phyloP scores from a whole-genome alignment of 2,329 filamentous ascomycete species.

The Apiospora rasikravindrae region DNA sequence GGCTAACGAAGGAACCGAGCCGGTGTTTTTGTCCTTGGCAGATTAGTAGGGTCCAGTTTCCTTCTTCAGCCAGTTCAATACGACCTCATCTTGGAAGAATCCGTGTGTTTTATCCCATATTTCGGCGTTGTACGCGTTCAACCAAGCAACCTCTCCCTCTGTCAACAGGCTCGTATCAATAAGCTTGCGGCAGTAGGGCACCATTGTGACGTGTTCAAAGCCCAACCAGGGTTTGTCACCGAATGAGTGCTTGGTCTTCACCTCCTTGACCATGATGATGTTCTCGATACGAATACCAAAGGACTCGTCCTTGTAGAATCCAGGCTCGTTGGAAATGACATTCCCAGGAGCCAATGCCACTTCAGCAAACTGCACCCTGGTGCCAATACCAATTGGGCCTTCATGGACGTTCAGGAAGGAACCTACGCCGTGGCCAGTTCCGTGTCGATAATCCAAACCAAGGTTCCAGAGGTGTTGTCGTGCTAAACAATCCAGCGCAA shows the following conservation, averaged over 20 bases:
- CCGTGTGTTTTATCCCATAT: conserved; percentile 81
- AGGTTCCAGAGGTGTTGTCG: conserved; percentile 89
- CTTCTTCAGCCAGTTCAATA: conserved; percentile 80
- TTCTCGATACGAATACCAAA: conserved; percentile 98
- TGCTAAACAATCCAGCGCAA: conserved; percentile 85
- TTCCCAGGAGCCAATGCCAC: conserved; percentile 90
- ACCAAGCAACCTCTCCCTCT: conserved; percentile 77
- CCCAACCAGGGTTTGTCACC: conserved; percentile 93
- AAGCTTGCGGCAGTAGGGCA: conserved; percentile 88
- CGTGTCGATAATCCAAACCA: conserved; percentile 93
- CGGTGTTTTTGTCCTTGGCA: not conserved
- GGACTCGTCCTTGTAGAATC: conserved; percentile 93
- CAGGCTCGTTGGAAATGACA: conserved; percentile 93
- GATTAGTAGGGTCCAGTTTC: conserved; percentile 73
- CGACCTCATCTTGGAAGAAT: conserved; percentile 75
- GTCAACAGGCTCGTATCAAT: conserved; percentile 79
- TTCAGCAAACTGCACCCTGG: conserved; percentile 87
- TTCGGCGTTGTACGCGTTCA: conserved; percentile 84
- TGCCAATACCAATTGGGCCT: conserved; percentile 95
- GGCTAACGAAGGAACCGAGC: conserved; percentile 25
- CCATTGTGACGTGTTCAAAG: conserved; percentile 98
- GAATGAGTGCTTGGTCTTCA: conserved; percentile 85
- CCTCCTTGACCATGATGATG: conserved; percentile 86
- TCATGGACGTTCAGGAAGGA: conserved; percentile 97
- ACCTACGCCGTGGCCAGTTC: conserved; percentile 94